These are phyloP conservation scores for Fragaria vesca DNA, from an alignment of 306 rosid species.

Conservation along the genomic window DNA sequence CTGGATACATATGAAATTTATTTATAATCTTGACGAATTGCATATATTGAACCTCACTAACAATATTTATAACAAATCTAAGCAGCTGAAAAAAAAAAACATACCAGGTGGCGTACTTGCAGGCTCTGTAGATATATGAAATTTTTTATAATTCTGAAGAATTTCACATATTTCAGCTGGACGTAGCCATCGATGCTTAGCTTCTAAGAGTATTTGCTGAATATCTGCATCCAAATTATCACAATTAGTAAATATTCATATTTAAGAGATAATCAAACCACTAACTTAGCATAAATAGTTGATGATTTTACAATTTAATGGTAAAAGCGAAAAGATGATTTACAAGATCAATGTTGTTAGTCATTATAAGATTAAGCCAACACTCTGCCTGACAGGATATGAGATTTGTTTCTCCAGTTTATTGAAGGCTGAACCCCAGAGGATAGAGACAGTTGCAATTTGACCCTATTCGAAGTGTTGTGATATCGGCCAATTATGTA, in stretches of 20 bases:
- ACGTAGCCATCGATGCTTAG: conserved; percentile 86
- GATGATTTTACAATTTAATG: background rate
- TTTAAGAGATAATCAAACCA: background rate
- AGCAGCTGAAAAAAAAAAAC: conserved; percentile 11
- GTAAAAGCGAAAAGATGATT: background rate
- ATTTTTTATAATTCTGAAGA: conserved; percentile 53
- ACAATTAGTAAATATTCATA: conserved; percentile 19
- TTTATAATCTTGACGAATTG: conserved; percentile 52
- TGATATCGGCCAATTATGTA: no score
- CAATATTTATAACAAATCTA: background rate
- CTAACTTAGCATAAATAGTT: background rate
- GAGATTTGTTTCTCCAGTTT: background rate
- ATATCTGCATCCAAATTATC: conserved; percentile 51
- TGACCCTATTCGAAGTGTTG: background rate
- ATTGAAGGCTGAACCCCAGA: background rate
- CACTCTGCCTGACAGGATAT: background rate
- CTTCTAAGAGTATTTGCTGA: conserved; percentile 60
- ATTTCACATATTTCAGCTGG: conserved; percentile 87
- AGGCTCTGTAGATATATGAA: conserved; percentile 62
- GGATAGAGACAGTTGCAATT: background rate
- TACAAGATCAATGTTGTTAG: background rate
- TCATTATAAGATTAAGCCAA: background rate
- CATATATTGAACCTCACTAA: conserved; percentile 39
- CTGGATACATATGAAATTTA: conserved; percentile 45
- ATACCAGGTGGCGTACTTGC: conserved; percentile 69